phyloP scores from a whole-genome alignment of 768 basidiomycete genomes.

The Xerocomus brunneocitrinus region DNA sequence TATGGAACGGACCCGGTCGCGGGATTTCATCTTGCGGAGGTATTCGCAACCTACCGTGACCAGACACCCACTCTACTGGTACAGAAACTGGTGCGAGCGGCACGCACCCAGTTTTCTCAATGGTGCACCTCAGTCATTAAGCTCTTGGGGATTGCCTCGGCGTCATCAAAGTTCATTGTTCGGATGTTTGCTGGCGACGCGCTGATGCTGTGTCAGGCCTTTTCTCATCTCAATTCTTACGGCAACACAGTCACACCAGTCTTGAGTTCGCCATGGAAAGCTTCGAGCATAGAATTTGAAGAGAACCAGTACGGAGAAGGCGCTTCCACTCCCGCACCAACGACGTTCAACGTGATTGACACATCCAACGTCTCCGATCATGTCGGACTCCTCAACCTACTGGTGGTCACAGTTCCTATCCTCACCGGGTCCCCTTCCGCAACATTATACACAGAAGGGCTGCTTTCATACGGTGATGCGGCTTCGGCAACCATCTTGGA shows the following conservation, averaged over 20 bases:
- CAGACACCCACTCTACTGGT: constrained; percentile 8
- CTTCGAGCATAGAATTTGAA: constrained; percentile 20
- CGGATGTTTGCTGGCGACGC: constrained; percentile 31
- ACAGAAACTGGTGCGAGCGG: constrained; percentile 17
- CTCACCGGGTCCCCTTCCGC: constrained; percentile 22
- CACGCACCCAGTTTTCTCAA: constrained; percentile 20
- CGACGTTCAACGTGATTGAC: constrained; percentile 30
- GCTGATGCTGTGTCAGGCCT: constrained; percentile 26
- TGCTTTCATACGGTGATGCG: constrained; percentile 13
- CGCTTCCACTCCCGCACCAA: constrained; percentile 19
- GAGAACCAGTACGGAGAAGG: constrained; percentile 16
- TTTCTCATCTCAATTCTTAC: constrained; percentile 9
- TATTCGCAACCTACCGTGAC: constrained; percentile 7
- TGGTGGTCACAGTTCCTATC: constrained; percentile 20
- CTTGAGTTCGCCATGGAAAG: constrained; percentile 22
- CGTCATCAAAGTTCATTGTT: constrained; percentile 14
- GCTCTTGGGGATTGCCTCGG: neutral
- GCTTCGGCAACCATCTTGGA: constrained; percentile 16
- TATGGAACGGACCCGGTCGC: constrained; percentile 28
- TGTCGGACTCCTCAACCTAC: constrained; percentile 27
- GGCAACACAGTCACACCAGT: constrained; percentile 16
- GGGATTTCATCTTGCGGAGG: constrained; percentile 32
- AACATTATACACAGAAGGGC: constrained; percentile 27
- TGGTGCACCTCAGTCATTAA: constrained; percentile 26
- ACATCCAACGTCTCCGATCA: constrained; percentile 32